A percentile compares a stretch with the other conserved stretches of the same genome.
These are phyloP conservation scores for Leccinum imitatum DNA, from an alignment of 768 basidiomycete species.

Conservation along the genomic window DNA sequence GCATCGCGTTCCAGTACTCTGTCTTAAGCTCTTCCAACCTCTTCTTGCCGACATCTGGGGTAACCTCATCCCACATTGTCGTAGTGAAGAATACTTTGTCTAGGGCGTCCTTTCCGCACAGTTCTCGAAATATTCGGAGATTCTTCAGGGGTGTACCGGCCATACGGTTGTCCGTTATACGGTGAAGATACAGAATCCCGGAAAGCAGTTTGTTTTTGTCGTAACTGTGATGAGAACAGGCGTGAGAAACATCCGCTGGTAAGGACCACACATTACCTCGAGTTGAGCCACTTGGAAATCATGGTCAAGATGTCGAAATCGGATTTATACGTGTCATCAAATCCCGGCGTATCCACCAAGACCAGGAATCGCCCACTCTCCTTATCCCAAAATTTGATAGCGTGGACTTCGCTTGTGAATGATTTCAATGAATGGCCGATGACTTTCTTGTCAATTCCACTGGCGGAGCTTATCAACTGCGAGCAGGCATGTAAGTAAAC, in stretches of 20 bases:
- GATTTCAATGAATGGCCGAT: slow-evolving; percentile 11
- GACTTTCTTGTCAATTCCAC: not conserved
- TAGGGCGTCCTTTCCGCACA: slow-evolving; percentile 31
- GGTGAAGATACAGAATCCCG: slow-evolving; percentile 40
- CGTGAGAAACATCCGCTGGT: not conserved
- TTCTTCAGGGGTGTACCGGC: slow-evolving; percentile 34
- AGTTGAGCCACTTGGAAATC: slow-evolving; percentile 18
- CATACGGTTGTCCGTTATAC: slow-evolving; percentile 40
- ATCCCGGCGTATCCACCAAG: slow-evolving; percentile 2
- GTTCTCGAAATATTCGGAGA: slow-evolving; percentile 31
- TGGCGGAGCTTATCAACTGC: not conserved
- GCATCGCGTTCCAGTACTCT: not conserved
- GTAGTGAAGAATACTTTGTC: slow-evolving; percentile 35
- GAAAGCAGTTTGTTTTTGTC: slow-evolving; percentile 20
- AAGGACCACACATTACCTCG: slow-evolving; percentile 6
- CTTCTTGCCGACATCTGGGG: slow-evolving; percentile 30
- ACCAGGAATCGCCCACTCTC: slow-evolving; percentile 7
- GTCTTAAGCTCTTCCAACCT: slow-evolving; percentile 6
- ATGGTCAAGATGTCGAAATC: slow-evolving; percentile 13
- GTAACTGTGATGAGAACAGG: slow-evolving; percentile 4
- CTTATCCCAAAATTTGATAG: slow-evolving; percentile 7
- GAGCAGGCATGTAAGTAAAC: not conserved
- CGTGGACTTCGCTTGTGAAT: slow-evolving; percentile 7
- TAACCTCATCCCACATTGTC: slow-evolving; percentile 15
- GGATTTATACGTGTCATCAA: slow-evolving; percentile 19